Evolutionary conservation across 805 yeast species (phyloP).

Genomic region (Saturnispora serradocipensis): DNA sequence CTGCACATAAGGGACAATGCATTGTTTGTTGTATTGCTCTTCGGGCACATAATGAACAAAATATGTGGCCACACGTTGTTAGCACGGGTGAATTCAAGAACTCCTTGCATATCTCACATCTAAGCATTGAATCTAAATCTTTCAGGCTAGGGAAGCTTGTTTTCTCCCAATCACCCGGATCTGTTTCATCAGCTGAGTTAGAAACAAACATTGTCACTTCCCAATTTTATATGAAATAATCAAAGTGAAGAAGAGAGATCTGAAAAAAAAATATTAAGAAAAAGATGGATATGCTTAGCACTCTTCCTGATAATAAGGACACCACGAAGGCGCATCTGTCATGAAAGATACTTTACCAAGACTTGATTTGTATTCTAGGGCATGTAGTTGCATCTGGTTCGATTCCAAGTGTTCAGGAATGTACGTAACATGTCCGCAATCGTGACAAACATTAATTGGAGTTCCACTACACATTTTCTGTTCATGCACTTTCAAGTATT

Average conservation of each 20-base stretch:
- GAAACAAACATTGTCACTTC: conserved; percentile 12
- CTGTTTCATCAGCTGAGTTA: conserved; percentile 34
- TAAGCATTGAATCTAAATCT: conserved; percentile 57
- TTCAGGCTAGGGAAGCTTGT: conserved; percentile 47
- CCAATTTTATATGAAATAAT: background rate
- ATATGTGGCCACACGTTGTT: conserved; percentile 81
- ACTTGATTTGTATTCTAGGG: conserved; percentile 27
- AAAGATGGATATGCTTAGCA: background rate
- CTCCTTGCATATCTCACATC: conserved; percentile 88
- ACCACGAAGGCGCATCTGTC: conserved; percentile 38
- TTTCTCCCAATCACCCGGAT: conserved; percentile 61
- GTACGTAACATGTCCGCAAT: conserved; percentile 28
- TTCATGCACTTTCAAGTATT: conserved; percentile 13
- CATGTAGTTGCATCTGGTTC: conserved; percentile 36
- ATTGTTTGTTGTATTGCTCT: conserved; percentile 51
- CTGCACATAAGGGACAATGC: conserved; percentile 71
- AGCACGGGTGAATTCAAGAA: conserved; percentile 69
- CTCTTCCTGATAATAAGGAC: background rate
- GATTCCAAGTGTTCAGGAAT: conserved; percentile 15
- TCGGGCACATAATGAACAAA: conserved; percentile 81
- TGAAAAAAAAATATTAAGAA: background rate
- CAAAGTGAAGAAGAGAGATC: background rate
- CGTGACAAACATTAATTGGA: conserved; percentile 19
- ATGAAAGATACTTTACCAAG: conserved; percentile 27
- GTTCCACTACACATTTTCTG: conserved; percentile 8